Conservation (phyloP, 2,329 filamentous ascomycete genomes). For the Lachnellula suecica region DNA sequence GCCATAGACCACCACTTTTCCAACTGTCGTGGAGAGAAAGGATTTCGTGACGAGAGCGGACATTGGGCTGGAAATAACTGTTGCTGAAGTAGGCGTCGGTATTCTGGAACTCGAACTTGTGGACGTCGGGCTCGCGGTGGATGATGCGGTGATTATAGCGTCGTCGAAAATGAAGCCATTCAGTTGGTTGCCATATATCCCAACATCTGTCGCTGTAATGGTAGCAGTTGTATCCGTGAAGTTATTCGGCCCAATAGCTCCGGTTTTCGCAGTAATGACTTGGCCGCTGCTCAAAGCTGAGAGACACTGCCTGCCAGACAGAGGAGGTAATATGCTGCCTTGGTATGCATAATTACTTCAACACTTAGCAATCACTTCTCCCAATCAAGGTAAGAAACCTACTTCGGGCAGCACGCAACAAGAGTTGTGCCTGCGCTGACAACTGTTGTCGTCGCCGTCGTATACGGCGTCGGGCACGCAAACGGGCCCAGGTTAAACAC, state of each 20-base stretch:
- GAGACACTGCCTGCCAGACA: slow-evolving; percentile 1
- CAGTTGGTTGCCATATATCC: slow-evolving; percentile 4
- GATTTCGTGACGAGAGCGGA: background rate
- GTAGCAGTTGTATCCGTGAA: slow-evolving; percentile 1
- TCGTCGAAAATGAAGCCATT: slow-evolving; percentile 1
- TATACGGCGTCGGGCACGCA: slow-evolving; percentile 1
- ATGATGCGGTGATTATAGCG: background rate
- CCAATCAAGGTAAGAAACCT: background rate
- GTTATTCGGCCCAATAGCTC: background rate
- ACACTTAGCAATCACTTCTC: too few species aligned
- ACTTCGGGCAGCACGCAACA: slow-evolving; percentile 5
- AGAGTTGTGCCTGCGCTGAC: background rate
- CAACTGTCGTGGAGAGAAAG: background rate
- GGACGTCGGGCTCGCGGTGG: background rate
- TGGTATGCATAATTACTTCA: slow-evolving; percentile 4
- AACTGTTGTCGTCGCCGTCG: background rate
- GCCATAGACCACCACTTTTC: background rate
- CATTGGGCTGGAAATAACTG: background rate
- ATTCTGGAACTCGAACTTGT: background rate
- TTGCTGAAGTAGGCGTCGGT: background rate
- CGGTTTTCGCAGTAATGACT: slow-evolving; percentile 4
- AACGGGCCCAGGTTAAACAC: background rate
- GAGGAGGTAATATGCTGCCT: background rate
- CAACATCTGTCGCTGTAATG: slow-evolving; percentile 1
- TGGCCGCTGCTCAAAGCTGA: slow-evolving; percentile 3